Base-by-base conservation (phyloP, 2,329 filamentous ascomycete species). In the Akanthomyces uredinophilus region DNA sequence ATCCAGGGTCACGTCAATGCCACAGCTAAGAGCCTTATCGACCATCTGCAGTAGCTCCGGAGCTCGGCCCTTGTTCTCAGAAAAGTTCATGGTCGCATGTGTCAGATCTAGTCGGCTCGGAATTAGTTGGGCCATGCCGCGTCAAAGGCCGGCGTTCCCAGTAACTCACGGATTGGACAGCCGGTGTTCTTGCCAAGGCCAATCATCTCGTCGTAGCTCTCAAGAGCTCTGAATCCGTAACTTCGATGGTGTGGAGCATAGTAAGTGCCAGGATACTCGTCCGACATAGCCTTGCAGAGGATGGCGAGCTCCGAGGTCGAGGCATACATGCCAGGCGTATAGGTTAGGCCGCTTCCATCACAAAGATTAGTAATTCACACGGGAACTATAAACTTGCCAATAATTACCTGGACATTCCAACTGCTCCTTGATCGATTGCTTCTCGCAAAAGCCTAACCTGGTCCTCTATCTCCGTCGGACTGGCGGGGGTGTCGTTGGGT, bases 291-390 rank as follows among this genome's bases (percentile, higher is more conserved):
- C 37, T 64, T 63, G 60, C 67, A 69, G 14, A 69, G 66, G 10
- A 65, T 52, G 0, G 63, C 67, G 4, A 69, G 63, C 51, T 69
- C 67, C 3, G 66, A 68, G 4, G 64, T 69, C 18, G 67, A 69
- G n/a, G 67, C 67, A 46, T 69, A 69, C 67, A 69, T 69, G 59
- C 67, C 67, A 10, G 67, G 67, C 5, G 67, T 69, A 13, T 69
- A 69, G 14, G 67, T 69, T 24, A 69, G 61, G 35, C 67, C 67
- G 39, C 67, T 69, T 32, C 18, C 27, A 32, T 8, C 10, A 24
- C 18, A 32, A 16, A 37, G 6, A 39, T 35, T 13, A 41, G 29
- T 11, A 8, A 4, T 7, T 11, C 6, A 3, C 18, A 11, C 10
- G 22, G 10, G 5, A 22, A 8, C n/a, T 22, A 24, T 1, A 6